These are phyloP conservation scores for Carex pumila DNA, from an alignment of 176 grass and related monocot species.

Conservation along the genomic window DNA sequence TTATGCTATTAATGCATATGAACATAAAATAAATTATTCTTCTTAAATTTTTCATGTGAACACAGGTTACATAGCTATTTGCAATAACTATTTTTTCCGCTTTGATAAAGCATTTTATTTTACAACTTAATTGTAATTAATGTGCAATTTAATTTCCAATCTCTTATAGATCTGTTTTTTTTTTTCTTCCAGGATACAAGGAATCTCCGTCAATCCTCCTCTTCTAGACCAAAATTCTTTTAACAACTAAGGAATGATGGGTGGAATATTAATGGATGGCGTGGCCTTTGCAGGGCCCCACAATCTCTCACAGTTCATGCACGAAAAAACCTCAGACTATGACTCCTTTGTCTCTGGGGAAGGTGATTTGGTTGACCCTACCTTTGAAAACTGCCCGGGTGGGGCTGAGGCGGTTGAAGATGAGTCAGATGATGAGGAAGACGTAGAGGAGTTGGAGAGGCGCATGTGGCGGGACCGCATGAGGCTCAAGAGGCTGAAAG, in stretches of 20 bases:
- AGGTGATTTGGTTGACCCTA: slow-evolving; percentile 35
- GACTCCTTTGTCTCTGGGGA: slow-evolving; percentile 31
- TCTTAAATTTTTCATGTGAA: slow-evolving; percentile 10
- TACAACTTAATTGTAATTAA: neutral
- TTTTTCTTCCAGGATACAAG: neutral
- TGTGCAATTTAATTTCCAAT: neutral
- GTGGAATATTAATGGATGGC: slow-evolving; percentile 14
- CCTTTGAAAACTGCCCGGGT: slow-evolving; percentile 21
- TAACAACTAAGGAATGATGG: neutral
- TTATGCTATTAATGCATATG: neutral
- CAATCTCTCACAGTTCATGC: neutral
- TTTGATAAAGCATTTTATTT: neutral
- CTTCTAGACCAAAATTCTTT: neutral
- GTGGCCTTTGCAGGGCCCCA: neutral
- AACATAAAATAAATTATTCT: neutral
- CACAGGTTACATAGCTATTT: neutral
- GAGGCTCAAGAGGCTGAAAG: slow-evolving; percentile 67
- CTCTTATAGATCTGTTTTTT: neutral
- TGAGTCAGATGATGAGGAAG: slow-evolving; percentile 42
- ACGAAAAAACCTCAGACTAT: neutral
- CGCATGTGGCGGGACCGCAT: slow-evolving; percentile 80
- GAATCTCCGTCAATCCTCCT: neutral
- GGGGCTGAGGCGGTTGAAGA: slow-evolving; percentile 33
- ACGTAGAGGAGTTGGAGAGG: slow-evolving; percentile 82
- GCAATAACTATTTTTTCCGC: slow-evolving; percentile 1